phyloP scores from a whole-genome alignment of 106 monocot genomes.

The Platanthera guangdongensis region DNA sequence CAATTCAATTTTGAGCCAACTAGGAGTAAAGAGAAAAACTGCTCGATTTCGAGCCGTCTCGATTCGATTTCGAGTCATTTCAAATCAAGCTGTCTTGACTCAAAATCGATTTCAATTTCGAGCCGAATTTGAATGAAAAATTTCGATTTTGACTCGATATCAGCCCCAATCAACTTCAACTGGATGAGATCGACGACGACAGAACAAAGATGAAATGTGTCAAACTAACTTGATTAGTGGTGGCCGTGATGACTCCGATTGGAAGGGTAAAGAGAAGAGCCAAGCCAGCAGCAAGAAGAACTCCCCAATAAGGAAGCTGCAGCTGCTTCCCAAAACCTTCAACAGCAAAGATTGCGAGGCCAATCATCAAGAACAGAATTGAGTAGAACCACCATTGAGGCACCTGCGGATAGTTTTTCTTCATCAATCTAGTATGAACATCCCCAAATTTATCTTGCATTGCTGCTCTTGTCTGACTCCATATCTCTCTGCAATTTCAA shows the following conservation, averaged over 20 bases:
- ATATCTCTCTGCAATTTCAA: conserved; percentile 20
- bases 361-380: conserved; percentile 31
- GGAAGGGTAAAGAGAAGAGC: conserved; percentile 33
- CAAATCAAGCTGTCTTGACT: too few relatives aligned
- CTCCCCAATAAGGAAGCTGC: conserved; percentile 50
- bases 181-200: too few relatives aligned
- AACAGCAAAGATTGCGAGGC: conserved; percentile 22
- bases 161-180: too few relatives aligned
- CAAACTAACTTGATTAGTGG: conserved; percentile 20
- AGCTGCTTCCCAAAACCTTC: conserved; percentile 40
- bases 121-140: too few relatives aligned
- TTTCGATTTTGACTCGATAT: too few relatives aligned
- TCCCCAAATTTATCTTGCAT: conserved; percentile 17
- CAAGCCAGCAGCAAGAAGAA: conserved; percentile 22
- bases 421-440: conserved; percentile 45
- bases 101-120: too few relatives aligned
- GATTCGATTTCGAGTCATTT: too few relatives aligned
- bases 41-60: too few relatives aligned
- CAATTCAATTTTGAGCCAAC: too few relatives aligned
- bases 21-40: too few relatives aligned
- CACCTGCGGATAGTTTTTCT: conserved; percentile 39
- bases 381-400: conserved; percentile 52
- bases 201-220: neutral
- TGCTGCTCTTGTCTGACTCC: conserved; percentile 26
- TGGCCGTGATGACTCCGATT: conserved; percentile 27